Evolutionary conservation across 2,329 filamentous ascomycete species (phyloP).

Genomic region (Penicillium polonicum): DNA sequence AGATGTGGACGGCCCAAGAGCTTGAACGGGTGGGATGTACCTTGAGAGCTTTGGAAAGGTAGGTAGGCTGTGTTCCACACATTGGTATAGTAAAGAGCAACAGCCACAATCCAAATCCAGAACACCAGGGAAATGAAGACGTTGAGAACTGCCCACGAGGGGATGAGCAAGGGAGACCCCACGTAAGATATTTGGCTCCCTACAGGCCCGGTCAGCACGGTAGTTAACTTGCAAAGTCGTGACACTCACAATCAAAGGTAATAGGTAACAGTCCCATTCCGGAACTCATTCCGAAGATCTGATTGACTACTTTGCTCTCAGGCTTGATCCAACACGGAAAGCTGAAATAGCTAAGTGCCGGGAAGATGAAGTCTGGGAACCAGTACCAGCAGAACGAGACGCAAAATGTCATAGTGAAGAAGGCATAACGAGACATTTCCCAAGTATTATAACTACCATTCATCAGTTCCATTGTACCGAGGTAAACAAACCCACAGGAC

Average conservation of each 20-base stretch:
- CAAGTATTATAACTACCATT: slow-evolving; percentile 40
- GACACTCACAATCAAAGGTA: slow-evolving; percentile 43
- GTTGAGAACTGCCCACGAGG: slow-evolving; percentile 69
- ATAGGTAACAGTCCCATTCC: slow-evolving; percentile 33
- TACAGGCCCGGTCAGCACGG: slow-evolving; percentile 1
- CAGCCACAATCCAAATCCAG: slow-evolving; percentile 60
- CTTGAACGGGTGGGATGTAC: slow-evolving; percentile 8
- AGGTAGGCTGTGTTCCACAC: slow-evolving; percentile 20
- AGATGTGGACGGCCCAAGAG: not conserved
- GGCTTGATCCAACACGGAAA: slow-evolving; percentile 34
- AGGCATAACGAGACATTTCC: slow-evolving; percentile 36
- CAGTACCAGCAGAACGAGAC: slow-evolving; percentile 31
- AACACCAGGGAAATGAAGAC: slow-evolving; percentile 63
- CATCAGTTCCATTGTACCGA: slow-evolving; percentile 38
- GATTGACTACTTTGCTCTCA: slow-evolving; percentile 28
- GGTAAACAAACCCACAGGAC: slow-evolving; percentile 18
- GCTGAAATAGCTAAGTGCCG: slow-evolving; percentile 31
- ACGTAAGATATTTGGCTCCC: slow-evolving; percentile 31
- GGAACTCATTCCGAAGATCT: slow-evolving; percentile 30
- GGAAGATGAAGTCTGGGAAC: slow-evolving; percentile 34
- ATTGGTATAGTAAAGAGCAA: slow-evolving; percentile 52
- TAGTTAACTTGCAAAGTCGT: not conserved
- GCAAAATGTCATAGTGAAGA: slow-evolving; percentile 22
- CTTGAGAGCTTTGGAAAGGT: slow-evolving; percentile 27
- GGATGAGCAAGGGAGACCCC: slow-evolving; percentile 58